These are phyloP conservation scores for Leptographium galeiforme DNA, from an alignment of 2,329 filamentous ascomycete species.

Conservation along the genomic window DNA sequence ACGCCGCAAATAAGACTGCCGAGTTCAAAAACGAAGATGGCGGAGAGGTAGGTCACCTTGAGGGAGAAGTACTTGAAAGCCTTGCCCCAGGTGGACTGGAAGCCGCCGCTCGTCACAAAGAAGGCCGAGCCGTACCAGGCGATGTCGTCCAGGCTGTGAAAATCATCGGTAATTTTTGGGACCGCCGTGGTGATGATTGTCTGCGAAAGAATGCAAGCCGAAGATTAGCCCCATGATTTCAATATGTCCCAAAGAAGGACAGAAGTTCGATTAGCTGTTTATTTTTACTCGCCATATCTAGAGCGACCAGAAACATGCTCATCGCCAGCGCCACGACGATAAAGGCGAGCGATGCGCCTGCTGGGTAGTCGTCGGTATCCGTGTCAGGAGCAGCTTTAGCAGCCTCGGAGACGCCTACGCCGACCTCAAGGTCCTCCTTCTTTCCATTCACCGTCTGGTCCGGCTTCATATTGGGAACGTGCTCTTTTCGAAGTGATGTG, in stretches of 20 bases:
- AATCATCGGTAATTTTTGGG: conserved; percentile 40
- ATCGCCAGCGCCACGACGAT: conserved; percentile 33
- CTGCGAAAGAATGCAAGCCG: conserved; percentile 23
- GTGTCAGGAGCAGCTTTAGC: background rate
- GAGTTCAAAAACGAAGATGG: conserved; percentile 39
- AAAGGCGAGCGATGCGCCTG: conserved; percentile 24
- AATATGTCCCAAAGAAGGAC: conserved; percentile 15
- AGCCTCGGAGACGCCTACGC: conserved; percentile 1
- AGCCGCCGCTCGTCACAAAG: conserved; percentile 32
- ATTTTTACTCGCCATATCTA: conserved; percentile 26
- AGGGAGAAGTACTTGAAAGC: conserved; percentile 38
- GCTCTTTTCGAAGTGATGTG: background rate
- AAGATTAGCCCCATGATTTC: conserved; percentile 13
- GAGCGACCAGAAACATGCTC: conserved; percentile 33
- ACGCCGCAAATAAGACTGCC: conserved; percentile 38
- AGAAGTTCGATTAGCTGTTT: background rate
- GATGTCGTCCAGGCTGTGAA: conserved; percentile 37
- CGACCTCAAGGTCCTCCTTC: conserved; percentile 4
- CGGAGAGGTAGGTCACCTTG: conserved; percentile 32
- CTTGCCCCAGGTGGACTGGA: conserved; percentile 34
- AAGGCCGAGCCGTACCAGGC: conserved; percentile 49
- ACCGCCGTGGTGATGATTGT: conserved; percentile 44
- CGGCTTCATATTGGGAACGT: background rate
- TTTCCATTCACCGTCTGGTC: conserved; percentile 3
- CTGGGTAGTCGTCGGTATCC: conserved; percentile 23